Evolutionary conservation across 352 stramenopile species (phyloP).

Genomic region (Globisporangium ultimum): DNA sequence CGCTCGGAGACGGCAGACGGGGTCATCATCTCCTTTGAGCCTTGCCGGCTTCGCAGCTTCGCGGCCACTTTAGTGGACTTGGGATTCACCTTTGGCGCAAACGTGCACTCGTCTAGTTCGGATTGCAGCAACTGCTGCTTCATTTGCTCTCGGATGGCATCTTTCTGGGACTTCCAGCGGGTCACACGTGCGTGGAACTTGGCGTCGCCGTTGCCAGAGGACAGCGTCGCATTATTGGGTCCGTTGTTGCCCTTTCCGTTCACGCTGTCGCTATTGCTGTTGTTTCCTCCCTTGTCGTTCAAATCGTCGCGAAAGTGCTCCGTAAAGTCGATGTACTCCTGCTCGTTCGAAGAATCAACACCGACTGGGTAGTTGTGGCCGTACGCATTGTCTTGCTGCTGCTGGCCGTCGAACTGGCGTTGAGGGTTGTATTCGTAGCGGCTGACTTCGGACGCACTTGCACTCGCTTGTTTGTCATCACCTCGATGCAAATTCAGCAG

Average conservation of each 20-base stretch:
- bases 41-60: slow-evolving; percentile 48
- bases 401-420: slow-evolving; percentile 12
- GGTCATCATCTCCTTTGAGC: slow-evolving; percentile 18
- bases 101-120: slow-evolving; percentile 78
- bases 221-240: slow-evolving; percentile 12
- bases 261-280: slow-evolving; percentile 6
- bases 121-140: slow-evolving; percentile 75
- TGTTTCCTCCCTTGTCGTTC: slow-evolving; percentile 13
- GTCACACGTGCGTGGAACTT: slow-evolving; percentile 73
- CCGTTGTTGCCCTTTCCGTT: slow-evolving; percentile 12
- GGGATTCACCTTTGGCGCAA: slow-evolving; percentile 66
- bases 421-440: slow-evolving; percentile 30
- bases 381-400: not conserved
- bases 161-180: slow-evolving; percentile 77
- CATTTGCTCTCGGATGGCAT: slow-evolving; percentile 70
- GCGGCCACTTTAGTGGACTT: slow-evolving; percentile 71
- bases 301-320: slow-evolving; percentile 42
- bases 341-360: slow-evolving; percentile 9
- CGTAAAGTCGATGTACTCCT: slow-evolving; percentile 47
- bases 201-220: slow-evolving; percentile 22
- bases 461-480: not conserved
- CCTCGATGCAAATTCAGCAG: slow-evolving; percentile 3
- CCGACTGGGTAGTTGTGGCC: not conserved
- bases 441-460: not conserved
- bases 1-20: slow-evolving; percentile 54